Evolutionary conservation across 2,329 filamentous ascomycete species (phyloP).

Genomic region (Fusarium ambrosium): DNA sequence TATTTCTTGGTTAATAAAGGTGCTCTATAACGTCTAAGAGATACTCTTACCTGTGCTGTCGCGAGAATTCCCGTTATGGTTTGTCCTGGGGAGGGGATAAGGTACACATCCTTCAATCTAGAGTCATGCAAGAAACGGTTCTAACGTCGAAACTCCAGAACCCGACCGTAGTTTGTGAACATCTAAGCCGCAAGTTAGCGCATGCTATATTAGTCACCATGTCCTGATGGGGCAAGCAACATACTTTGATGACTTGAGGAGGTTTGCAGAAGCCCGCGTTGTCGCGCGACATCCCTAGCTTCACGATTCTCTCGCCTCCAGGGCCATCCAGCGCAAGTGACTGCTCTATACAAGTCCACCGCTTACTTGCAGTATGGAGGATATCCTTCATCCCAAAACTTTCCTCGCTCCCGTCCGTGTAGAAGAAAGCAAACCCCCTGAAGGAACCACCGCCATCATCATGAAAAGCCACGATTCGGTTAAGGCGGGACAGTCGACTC

Average conservation of each 20-base stretch:
- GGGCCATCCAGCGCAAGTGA: slow-evolving; percentile 14
- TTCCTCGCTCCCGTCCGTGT: slow-evolving; percentile 1
- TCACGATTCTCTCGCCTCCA: slow-evolving; percentile 7
- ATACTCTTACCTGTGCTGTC: background rate
- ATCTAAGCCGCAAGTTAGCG: background rate
- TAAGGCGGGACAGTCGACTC: background rate
- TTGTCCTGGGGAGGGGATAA: background rate
- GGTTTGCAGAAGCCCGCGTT: too few relatives aligned
- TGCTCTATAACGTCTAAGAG: background rate
- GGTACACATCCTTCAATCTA: background rate
- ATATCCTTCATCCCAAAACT: background rate
- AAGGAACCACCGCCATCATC: background rate
- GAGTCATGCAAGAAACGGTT: background rate
- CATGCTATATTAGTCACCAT: too few relatives aligned
- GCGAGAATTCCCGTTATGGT: slow-evolving; percentile 8
- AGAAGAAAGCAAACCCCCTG: slow-evolving; percentile 14
- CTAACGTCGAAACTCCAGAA: background rate
- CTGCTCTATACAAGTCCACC: background rate
- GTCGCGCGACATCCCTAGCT: too few relatives aligned
- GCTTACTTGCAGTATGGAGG: rapidly evolving
- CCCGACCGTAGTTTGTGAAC: background rate
- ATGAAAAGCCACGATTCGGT: background rate
- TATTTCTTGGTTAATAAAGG: background rate
- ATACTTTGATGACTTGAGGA: background rate
- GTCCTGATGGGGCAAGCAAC: background rate